Percentiles rank a stretch among this genome's conserved stretches.
phyloP scores from a whole-genome alignment of 129 eudicot genomes.

The Mikania micrantha region DNA sequence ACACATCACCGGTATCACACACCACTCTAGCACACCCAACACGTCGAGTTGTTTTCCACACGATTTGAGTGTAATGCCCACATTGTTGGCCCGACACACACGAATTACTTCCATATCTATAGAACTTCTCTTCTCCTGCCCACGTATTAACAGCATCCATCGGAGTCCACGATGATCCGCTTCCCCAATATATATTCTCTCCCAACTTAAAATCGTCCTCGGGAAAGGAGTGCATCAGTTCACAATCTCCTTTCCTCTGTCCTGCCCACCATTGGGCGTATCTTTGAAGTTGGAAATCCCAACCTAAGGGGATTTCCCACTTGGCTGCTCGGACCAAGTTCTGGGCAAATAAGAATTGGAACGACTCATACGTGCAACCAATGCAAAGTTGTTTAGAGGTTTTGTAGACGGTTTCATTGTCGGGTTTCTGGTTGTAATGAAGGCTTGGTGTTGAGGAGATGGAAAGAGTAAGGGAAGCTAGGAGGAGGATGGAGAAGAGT shows the following conservation, averaged over 20 bases:
- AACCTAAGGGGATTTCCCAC: slow-evolving; percentile 54
- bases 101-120: slow-evolving; percentile 34
- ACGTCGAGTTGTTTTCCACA: slow-evolving; percentile 58
- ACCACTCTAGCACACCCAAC: slow-evolving; percentile 82
- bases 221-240: slow-evolving; percentile 59
- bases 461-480: slow-evolving; percentile 20
- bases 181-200: slow-evolving; percentile 79
- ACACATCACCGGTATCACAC: slow-evolving; percentile 76
- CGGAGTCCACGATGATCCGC: slow-evolving; percentile 65
- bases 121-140: slow-evolving; percentile 69
- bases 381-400: slow-evolving; percentile 60
- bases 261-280: slow-evolving; percentile 86
- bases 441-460: slow-evolving; percentile 20
- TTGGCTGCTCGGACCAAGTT: slow-evolving; percentile 67
- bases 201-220: slow-evolving; percentile 67
- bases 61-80: slow-evolving; percentile 87
- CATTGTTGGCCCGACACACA: slow-evolving; percentile 60
- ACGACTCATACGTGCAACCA: slow-evolving; percentile 51
- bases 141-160: slow-evolving; percentile 61
- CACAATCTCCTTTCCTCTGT: slow-evolving; percentile 50
- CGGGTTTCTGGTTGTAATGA: slow-evolving; percentile 19
- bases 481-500: slow-evolving; percentile 21
- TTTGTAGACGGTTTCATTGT: slow-evolving; percentile 51
- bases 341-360: slow-evolving; percentile 56
- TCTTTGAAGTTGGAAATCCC: slow-evolving; percentile 53